These are phyloP conservation scores for Aureobasidium sp. DNA, from an alignment of 2,329 filamentous ascomycete species.

Conservation along the genomic window DNA sequence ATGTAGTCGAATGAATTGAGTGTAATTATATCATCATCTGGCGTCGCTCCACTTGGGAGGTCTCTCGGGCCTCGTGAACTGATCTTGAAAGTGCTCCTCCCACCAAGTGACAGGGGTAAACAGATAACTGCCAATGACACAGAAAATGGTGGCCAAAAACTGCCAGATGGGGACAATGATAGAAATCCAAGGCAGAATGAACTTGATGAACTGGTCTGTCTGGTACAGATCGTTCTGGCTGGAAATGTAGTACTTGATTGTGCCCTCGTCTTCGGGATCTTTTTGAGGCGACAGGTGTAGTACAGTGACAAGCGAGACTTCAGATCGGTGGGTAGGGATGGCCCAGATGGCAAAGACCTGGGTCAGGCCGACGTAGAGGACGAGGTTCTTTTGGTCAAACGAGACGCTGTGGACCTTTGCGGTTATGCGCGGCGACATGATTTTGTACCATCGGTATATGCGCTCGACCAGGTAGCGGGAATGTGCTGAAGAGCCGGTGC, in stretches of 20 bases:
- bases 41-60: constrained; percentile 18
- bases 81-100: constrained; percentile 33
- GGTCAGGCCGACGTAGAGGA: constrained; percentile 66
- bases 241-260: constrained; percentile 60
- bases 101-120: constrained; percentile 46
- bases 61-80: constrained; percentile 14
- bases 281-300: constrained; percentile 23
- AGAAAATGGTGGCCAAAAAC: constrained; percentile 57
- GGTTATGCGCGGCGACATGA: constrained; percentile 67
- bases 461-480: constrained; percentile 60
- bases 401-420: constrained; percentile 62
- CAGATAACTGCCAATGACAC: constrained; percentile 51
- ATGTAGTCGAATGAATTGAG: no score
- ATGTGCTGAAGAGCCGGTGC: constrained; percentile 52
- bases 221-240: constrained; percentile 80
- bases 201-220: constrained; percentile 66
- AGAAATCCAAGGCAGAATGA: constrained; percentile 53
- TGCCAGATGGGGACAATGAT: constrained; percentile 57
- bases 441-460: constrained; percentile 80
- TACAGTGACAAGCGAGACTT: constrained; percentile 29
- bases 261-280: neutral
- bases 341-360: constrained; percentile 75
- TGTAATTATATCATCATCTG: no score
- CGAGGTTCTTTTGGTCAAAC: constrained; percentile 57
- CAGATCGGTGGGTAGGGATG: constrained; percentile 64